Percentiles rank a stretch among this genome's conserved stretches.
These are phyloP conservation scores for Pseudocercospora fijiensis DNA, from an alignment of 2,329 filamentous ascomycete genomes.

Conservation along the genomic window DNA sequence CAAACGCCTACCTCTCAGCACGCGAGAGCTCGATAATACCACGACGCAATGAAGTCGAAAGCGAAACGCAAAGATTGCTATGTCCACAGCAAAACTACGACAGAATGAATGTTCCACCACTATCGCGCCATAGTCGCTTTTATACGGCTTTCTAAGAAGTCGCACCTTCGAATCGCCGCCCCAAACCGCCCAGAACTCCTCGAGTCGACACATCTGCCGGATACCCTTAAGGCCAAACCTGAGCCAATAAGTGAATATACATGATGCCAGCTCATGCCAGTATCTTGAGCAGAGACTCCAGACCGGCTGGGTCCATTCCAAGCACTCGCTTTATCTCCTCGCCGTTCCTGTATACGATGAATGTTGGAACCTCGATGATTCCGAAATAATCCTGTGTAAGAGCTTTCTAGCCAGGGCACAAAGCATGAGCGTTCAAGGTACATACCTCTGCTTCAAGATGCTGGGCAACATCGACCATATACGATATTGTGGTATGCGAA, in stretches of 20 bases:
- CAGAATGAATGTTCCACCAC: not conserved
- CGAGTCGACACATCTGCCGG: not conserved
- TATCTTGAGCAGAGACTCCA: conserved; percentile 28
- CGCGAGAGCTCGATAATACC: not conserved
- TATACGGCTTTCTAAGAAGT: not conserved
- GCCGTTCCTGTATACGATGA: conserved; percentile 37
- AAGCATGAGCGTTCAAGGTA: not conserved
- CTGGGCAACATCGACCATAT: conserved; percentile 33
- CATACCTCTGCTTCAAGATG: conserved; percentile 28
- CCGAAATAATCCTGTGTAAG: conserved; percentile 8
- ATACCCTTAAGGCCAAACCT: not conserved
- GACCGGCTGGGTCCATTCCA: conserved; percentile 26
- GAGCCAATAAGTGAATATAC: not conserved
- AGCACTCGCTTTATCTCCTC: conserved; percentile 35
- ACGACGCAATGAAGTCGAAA: not conserved
- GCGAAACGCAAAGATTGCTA: not conserved
- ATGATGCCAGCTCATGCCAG: conserved; percentile 10
- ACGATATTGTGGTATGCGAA: conserved; percentile 32
- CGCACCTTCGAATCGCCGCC: not conserved
- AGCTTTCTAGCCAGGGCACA: not conserved
- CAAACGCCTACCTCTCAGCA: not conserved
- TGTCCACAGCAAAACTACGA: not conserved
- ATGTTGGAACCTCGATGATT: conserved; percentile 27
- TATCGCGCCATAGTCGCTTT: not conserved
- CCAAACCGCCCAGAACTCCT: no score